Percentiles rank a stretch among this genome's conserved stretches.
These are phyloP conservation scores for Hygrocybe punicea DNA, from an alignment of 768 basidiomycete species.

Conservation along the genomic window DNA sequence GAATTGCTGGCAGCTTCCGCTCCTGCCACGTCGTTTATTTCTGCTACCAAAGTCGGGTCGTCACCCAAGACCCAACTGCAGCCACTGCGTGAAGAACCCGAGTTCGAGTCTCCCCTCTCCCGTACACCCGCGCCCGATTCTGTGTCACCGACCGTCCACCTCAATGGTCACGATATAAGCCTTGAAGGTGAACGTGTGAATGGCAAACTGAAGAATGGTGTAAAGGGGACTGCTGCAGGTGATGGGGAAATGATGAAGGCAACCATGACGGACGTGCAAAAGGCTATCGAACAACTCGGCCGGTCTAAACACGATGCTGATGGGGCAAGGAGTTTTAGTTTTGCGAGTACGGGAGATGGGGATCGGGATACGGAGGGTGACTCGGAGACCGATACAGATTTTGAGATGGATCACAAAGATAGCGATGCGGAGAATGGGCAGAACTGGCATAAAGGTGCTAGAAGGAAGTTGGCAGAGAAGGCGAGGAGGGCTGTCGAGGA, in stretches of 20 bases:
- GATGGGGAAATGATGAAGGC: conserved; percentile 58
- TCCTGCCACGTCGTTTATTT: conserved; percentile 22
- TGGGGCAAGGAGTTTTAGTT: conserved; percentile 67
- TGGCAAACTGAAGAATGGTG: conserved; percentile 3
- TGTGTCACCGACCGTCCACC: background rate
- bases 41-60: conserved; percentile 8
- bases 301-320: conserved; percentile 33
- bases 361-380: conserved; percentile 52
- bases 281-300: conserved; percentile 85
- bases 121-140: conserved; percentile 3
- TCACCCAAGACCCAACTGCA: conserved; percentile 33
- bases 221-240: background rate
- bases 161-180: background rate
- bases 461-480: conserved; percentile 66
- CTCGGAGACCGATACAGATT: conserved; percentile 56
- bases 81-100: conserved; percentile 47
- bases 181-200: background rate
- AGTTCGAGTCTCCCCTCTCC: conserved; percentile 34
- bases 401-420: conserved; percentile 48
- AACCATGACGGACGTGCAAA: conserved; percentile 86
- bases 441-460: conserved; percentile 62
- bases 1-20: conserved; percentile 23
- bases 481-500: conserved; percentile 63
- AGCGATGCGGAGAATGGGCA: conserved; percentile 38
- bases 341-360: conserved; percentile 60